These are phyloP conservation scores for Salix purpurea DNA, from an alignment of 345 rosid species.

Conservation along the genomic window DNA sequence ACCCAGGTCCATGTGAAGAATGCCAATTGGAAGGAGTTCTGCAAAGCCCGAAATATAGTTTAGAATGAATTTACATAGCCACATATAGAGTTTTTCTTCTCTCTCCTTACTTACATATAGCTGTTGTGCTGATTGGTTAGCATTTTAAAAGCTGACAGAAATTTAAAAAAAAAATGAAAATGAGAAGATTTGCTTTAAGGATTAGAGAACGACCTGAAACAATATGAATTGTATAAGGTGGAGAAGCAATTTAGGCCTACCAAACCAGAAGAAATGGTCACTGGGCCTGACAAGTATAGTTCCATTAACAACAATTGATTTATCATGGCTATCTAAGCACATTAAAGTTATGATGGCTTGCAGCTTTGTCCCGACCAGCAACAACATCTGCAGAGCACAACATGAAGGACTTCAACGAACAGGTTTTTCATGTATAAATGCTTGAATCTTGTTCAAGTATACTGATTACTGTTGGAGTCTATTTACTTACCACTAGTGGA, in stretches of 20 bases:
- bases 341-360: slow-evolving; percentile 51
- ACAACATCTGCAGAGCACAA: slow-evolving; percentile 35
- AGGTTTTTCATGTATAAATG: background rate
- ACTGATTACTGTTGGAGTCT: background rate
- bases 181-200: background rate
- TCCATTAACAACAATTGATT: slow-evolving; percentile 51
- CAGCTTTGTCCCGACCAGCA: slow-evolving; percentile 54
- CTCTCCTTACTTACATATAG: background rate
- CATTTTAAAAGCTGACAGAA: too few species aligned
- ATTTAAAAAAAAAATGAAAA: background rate
- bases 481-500: slow-evolving; percentile 59
- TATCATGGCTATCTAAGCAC: slow-evolving; percentile 50
- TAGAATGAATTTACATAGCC: background rate
- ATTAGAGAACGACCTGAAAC: slow-evolving; percentile 40
- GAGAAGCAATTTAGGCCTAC: slow-evolving; percentile 48
- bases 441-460: background rate
- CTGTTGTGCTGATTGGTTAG: background rate
- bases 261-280: slow-evolving; percentile 60
- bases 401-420: background rate
- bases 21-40: slow-evolving; percentile 88
- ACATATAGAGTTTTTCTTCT: background rate
- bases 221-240: slow-evolving; percentile 52
- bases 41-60: slow-evolving; percentile 14
- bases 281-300: slow-evolving; percentile 56
- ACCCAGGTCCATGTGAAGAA: slow-evolving; percentile 92